phyloP scores from a whole-genome alignment of 2,329 filamentous ascomycete genomes.

The Xylaria sp. region DNA sequence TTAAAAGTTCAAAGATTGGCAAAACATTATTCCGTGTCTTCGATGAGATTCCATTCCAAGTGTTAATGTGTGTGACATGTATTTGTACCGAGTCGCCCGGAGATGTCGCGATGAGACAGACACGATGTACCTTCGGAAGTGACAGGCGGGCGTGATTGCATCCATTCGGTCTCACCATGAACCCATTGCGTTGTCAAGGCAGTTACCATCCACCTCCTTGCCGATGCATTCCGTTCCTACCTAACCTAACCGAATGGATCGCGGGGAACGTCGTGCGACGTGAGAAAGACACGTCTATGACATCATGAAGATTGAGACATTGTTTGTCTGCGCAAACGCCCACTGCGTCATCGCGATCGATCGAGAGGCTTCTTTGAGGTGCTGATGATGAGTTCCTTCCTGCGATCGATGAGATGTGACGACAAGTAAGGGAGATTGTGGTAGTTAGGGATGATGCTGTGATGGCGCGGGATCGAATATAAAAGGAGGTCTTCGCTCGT shows the following conservation, averaged over 20 bases:
- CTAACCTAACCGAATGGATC: background rate
- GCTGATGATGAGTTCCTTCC: too few relatives aligned
- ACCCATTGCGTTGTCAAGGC: background rate
- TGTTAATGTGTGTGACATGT: too few relatives aligned
- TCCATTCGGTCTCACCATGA: background rate
- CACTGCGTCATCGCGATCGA: slow-evolving; percentile 13
- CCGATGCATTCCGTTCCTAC: too few relatives aligned
- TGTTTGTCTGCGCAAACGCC: slow-evolving; percentile 9
- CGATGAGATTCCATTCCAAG: too few relatives aligned
- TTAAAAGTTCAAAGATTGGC: too few relatives aligned
- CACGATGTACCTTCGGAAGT: background rate
- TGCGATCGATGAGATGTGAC: too few relatives aligned
- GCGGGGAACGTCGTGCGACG: slow-evolving; percentile 6
- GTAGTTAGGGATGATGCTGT: too few relatives aligned
- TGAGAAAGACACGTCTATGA: slow-evolving; percentile 4
- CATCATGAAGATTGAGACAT: slow-evolving; percentile 11
- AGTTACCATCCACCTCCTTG: too few relatives aligned
- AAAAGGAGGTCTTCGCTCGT: too few relatives aligned
- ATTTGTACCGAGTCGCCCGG: background rate
- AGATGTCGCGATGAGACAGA: background rate
- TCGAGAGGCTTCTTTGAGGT: slow-evolving; percentile 10
- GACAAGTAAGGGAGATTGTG: too few relatives aligned
- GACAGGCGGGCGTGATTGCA: background rate
- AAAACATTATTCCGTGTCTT: too few relatives aligned
- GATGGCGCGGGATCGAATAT: too few relatives aligned